Base-by-base conservation (phyloP, 139 green algal species). In the Chlorella sp. region DNA sequence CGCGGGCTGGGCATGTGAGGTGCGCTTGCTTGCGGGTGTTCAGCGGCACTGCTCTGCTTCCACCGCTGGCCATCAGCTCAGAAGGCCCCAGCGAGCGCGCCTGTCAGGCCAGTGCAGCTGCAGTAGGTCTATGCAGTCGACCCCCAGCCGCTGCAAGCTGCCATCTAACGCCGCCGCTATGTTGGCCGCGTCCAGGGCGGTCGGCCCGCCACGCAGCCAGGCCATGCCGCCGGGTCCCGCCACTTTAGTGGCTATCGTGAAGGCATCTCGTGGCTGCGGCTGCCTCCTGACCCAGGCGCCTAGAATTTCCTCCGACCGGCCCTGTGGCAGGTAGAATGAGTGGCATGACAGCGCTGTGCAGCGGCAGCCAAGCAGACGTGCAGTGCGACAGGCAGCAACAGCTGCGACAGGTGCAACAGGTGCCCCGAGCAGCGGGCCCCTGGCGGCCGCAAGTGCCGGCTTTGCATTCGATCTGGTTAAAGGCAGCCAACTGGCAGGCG, bases 41-140 rank as follows among this genome's bases (percentile, higher is more conserved):
- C 60, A 68, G 60, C 60, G 60, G 60, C 60, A 9, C 60, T 26
- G 60, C 54, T 14, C 17, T 62, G 14, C 54, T 62, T 14, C 16
- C 16, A 17, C 16, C 56, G 30, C 56, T 65, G 56, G 9, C n/a
- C 3, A 26, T 20, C 56, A 65, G 22, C 65, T 24, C 56, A n/a
- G n/a, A n/a, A n/a, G n/a, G 30, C 7, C 56, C 30, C 83, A 78
- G 9, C 46, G 74, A 62, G 0, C 72, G 0, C n/a, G 94, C 94
- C 94, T 93, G 87, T 97, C 94, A 41, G 94, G 94, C 95, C 95
- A 98, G 87, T 99, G 96, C 43, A 99, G 85, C 82, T 98, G 94
- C 41, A 94, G 91, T 3, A 99, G 76, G 88, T 99, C 97, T 24
- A 99, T 92, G 89, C 97, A 96, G 86, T 99, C 95, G 9, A 91